Percentiles rank a stretch among this genome's conserved stretches.
Evolutionary conservation across 345 rosid species (phyloP).

Genomic region (Euphorbia lathyris): DNA sequence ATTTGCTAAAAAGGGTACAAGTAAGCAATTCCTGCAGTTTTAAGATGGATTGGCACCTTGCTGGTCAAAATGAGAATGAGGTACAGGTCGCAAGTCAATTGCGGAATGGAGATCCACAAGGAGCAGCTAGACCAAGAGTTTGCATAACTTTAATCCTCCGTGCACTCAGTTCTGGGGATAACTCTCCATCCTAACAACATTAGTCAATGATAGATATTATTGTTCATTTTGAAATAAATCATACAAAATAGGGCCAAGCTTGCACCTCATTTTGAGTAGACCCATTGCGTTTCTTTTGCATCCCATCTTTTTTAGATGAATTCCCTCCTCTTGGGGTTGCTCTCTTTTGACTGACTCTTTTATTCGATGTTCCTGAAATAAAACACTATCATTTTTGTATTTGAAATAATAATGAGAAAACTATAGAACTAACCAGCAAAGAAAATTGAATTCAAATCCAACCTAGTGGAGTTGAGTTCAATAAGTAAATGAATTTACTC

Average conservation of each 20-base stretch:
- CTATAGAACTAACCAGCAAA: neutral
- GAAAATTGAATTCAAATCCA: no score
- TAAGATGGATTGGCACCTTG: neutral
- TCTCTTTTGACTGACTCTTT: slow-evolving; percentile 1
- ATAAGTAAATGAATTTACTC: no score
- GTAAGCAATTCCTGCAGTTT: no score
- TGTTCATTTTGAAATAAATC: neutral
- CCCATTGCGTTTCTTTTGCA: slow-evolving; percentile 12
- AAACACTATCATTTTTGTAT: neutral
- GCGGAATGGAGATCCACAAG: slow-evolving; percentile 58
- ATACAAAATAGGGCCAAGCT: neutral
- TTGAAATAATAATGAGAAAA: neutral
- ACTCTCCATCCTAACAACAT: slow-evolving; percentile 19
- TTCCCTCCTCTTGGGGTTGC: slow-evolving; percentile 9
- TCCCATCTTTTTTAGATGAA: slow-evolving; percentile 20
- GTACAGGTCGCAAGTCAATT: slow-evolving; percentile 9
- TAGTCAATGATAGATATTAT: neutral
- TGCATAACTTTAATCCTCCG: slow-evolving; percentile 58
- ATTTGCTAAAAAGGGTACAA: no score
- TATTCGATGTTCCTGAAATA: slow-evolving; percentile 12
- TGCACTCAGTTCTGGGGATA: slow-evolving; percentile 31
- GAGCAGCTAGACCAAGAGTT: slow-evolving; percentile 51
- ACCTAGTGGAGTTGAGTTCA: no score
- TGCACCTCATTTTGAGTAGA: neutral
- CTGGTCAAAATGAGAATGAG: neutral